Conservation (phyloP, 179 eudicot species). For the Silene coronaria region DNA sequence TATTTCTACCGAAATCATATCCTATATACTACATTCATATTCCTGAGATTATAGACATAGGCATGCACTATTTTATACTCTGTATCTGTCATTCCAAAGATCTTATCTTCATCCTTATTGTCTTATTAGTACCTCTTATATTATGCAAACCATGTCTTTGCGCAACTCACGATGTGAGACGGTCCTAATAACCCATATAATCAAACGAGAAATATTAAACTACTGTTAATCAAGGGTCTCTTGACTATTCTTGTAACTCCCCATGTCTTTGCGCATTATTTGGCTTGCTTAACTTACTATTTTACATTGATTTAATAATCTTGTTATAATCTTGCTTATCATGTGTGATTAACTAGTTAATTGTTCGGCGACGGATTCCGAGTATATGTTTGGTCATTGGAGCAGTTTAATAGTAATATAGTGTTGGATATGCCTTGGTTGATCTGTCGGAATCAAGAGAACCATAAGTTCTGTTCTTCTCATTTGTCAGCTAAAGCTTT, state of each 20-base stretch:
- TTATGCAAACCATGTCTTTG: conserved; percentile 21
- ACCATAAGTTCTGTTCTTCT: conserved; percentile 18
- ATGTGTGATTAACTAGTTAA: conserved; percentile 10
- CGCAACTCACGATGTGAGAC: not conserved
- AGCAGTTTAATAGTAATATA: conserved; percentile 6
- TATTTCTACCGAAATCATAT: conserved; percentile 1
- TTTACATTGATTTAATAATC: conserved; percentile 4
- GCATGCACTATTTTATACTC: conserved; percentile 13
- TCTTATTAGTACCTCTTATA: not conserved
- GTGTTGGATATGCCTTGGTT: conserved; percentile 18
- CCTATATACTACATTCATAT: not conserved
- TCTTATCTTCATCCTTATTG: conserved; percentile 4
- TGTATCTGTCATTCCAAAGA: not conserved
- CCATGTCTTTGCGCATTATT: conserved; percentile 22
- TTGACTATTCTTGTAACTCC: conserved; percentile 12
- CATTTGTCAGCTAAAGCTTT: conserved; percentile 14
- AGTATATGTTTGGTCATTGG: conserved; percentile 7
- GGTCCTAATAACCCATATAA: not conserved
- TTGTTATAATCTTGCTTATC: conserved; percentile 11
- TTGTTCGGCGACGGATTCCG: not conserved
- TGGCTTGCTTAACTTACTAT: not conserved
- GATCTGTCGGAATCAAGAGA: conserved; percentile 29
- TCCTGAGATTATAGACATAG: not conserved
- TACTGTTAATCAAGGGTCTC: not conserved
- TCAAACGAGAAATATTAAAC: not conserved